phyloP scores from a whole-genome alignment of 306 rosid genomes.

The Pyrus bretschneideri region DNA sequence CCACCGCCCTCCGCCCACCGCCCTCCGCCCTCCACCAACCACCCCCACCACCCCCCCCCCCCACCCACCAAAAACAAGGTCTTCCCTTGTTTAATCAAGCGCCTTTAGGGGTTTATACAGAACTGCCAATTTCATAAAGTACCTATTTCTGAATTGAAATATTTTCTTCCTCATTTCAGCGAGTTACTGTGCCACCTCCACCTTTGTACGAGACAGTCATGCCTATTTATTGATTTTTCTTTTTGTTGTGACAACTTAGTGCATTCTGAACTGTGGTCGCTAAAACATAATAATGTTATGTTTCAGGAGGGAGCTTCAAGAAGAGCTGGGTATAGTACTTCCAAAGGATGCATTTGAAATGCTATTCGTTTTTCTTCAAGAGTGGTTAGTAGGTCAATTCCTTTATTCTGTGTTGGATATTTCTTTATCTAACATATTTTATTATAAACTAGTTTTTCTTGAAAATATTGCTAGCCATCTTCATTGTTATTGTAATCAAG shows the following conservation, averaged over 20 bases:
- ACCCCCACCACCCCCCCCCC: too few relatives aligned
- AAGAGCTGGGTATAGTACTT: slow-evolving; percentile 86
- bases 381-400: slow-evolving; percentile 50
- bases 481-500: neutral
- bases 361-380: slow-evolving; percentile 63
- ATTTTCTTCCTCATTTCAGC: neutral
- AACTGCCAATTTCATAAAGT: neutral
- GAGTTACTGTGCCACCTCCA: neutral
- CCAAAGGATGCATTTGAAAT: slow-evolving; percentile 85
- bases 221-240: neutral
- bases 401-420: neutral
- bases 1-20: too few relatives aligned
- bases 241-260: neutral
- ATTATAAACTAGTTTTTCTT: neutral
- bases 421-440: neutral
- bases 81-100: neutral
- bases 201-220: neutral
- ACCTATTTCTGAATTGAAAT: neutral
- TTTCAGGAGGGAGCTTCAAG: slow-evolving; percentile 85
- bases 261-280: neutral
- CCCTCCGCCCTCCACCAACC: too few relatives aligned
- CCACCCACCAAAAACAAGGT: neutral
- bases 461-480: neutral
- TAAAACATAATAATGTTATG: slow-evolving; percentile 12
- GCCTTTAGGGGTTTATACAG: neutral